Base-by-base conservation (phyloP, 176 grass and related monocot genomes). In the Carex littledalei region DNA sequence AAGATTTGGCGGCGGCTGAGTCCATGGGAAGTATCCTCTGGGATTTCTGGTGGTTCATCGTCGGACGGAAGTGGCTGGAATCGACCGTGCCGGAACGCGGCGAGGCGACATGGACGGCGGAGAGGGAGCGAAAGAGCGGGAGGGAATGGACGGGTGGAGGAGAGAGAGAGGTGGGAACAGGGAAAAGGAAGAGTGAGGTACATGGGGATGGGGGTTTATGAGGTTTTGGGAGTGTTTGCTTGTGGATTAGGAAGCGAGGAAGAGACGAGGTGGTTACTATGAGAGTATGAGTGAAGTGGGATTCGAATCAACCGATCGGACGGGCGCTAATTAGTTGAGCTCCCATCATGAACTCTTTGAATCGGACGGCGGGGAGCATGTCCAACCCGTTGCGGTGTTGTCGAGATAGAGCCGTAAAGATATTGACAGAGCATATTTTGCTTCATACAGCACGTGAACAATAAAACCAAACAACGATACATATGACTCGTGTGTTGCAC, bases 21-120 rank as follows among this genome's bases (percentile, higher is more conserved):
- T 0, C 95, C 91, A 54, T 98, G 93, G 76, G 93, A 93, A 26
- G 91, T 89, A 69, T 98, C 95, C 86, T 98, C 93, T 8, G 95
- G 91, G 34, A 90, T 93, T 85, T 98, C 95, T 1, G 93, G 93
- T 2, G 91, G 95, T 69, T 98, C 91, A 61, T 91, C 89, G 85
- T 91, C 93, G 18, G 90, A 86, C 4, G 92, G 90, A 20, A 78
- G 86, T 43, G 93, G 95, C 13, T 89, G 82, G 88, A 89, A 93
- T 57, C 82, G 84, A 70, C 85, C 53, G 6, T 84, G 71, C 56
- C 2, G 83, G 84, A 1, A 84, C 81, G 45, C 91, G 76, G 61
- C 43, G 88, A n/a, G 79, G 62, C 69, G 86, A 83, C 4, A 85
- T 57, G 81, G 90, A 87, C 60, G 90, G 77, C 81, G 88, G 32